Conservation (phyloP, 805 yeast genomes). For the Ogataea saltuana region DNA sequence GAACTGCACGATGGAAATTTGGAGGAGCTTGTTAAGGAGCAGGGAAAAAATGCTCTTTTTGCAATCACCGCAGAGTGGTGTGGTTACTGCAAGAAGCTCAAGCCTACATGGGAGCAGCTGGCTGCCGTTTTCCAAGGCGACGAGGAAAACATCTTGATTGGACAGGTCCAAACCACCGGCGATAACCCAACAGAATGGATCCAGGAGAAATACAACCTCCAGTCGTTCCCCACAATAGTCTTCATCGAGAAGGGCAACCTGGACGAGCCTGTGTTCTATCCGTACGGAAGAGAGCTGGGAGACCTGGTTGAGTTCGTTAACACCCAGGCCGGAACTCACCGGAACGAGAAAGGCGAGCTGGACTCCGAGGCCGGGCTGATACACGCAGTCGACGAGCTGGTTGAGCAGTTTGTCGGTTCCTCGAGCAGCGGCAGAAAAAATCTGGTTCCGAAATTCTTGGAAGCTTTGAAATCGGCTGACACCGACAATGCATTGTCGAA, state of each 20-base stretch:
- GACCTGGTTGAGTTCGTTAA: constrained; percentile 53
- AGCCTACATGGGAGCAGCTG: constrained; percentile 50
- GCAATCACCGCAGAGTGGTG: constrained; percentile 66
- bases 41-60: constrained; percentile 47
- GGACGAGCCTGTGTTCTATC: constrained; percentile 34
- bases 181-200: constrained; percentile 45
- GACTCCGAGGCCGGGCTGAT: constrained; percentile 42
- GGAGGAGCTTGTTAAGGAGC: constrained; percentile 27
- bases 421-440: constrained; percentile 30
- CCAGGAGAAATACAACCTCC: constrained; percentile 42
- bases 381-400: constrained; percentile 34
- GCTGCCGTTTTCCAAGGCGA: constrained; percentile 49
- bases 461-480: constrained; percentile 38
- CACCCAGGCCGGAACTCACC: constrained; percentile 39
- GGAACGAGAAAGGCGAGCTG: constrained; percentile 44
- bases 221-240: constrained; percentile 56
- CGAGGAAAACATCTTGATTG: constrained; percentile 42
- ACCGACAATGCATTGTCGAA: constrained; percentile 20
- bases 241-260: constrained; percentile 45
- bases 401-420: constrained; percentile 33
- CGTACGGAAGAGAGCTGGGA: constrained; percentile 47
- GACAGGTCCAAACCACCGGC: constrained; percentile 47
- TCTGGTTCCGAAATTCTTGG: constrained; percentile 36
- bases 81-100: constrained; percentile 53
- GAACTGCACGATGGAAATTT: constrained; percentile 31